phyloP scores from a whole-genome alignment of 2,329 filamentous ascomycete species.

The Colletotrichum aenigma region DNA sequence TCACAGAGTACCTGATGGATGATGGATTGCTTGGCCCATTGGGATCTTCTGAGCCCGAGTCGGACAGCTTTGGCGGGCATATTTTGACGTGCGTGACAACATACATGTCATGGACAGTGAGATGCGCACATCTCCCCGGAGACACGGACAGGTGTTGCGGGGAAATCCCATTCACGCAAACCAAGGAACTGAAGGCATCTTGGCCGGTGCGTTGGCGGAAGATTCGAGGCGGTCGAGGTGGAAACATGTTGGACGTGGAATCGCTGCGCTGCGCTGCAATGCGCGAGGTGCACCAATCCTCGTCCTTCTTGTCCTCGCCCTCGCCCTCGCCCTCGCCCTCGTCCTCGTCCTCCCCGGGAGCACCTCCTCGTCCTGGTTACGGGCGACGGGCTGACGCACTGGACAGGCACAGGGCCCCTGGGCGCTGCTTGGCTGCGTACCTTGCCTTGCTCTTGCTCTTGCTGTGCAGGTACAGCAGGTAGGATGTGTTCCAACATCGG shows the following conservation, averaged over 20 bases:
- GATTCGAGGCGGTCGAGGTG: constrained; percentile 1
- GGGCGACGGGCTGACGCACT: neutral
- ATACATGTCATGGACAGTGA: neutral
- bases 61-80: neutral
- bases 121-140: neutral
- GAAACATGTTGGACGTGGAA: constrained; percentile 8
- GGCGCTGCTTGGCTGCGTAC: neutral
- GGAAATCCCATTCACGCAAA: neutral
- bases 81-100: neutral
- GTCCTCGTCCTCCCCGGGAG: neutral
- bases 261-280: constrained; percentile 12
- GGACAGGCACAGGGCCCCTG: neutral
- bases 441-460: neutral
- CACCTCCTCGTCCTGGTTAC: neutral
- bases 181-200: neutral
- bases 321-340: neutral
- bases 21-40: neutral
- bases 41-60: neutral
- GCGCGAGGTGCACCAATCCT: neutral
- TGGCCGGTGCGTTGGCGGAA: constrained; percentile 1
- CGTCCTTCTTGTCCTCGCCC: neutral
- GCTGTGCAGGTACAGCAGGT: neutral
- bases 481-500: neutral
- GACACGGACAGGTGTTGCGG: neutral
- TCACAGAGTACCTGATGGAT: neutral